Evolutionary conservation across 176 grass and related monocot genomes (phyloP), one percentile per base, ranked within the genome.

Genomic region (Eleusine coracana): DNA sequence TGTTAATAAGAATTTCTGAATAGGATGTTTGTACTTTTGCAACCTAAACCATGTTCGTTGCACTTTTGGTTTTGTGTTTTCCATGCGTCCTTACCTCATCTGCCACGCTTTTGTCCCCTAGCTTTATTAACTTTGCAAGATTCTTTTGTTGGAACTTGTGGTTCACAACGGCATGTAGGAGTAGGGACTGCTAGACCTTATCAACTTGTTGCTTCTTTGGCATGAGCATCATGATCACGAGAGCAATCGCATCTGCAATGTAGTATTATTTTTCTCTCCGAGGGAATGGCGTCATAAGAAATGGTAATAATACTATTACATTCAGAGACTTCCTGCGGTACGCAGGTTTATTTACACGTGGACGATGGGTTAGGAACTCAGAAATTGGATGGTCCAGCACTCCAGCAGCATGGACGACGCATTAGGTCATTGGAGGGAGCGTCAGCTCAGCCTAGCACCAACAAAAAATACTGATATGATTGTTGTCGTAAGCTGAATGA

Each of bases 141-240:
- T 90, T 87, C 88, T 64, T 64, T 63, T 70, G 62, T 90, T 83
- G 88, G 88, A 79, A 90, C 84, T 90, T 79, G 88, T 66, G 40
- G 68, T 83, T 90, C 52, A 83, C 69, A 80, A 80, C 51, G 45
- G 71, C 37, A 69, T 55, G 70, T 75, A 37, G 68, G 76, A 68
- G 62, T 75, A 63, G 76, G 76, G 82, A 50, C 74, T 45, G 77
- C 73, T 67, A 64, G 56, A 71, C 46, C 78, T 66, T 77, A 86
- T 72, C 78, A 23, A 5, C 46, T 63, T 11, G 70, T 9, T 54
- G 66, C 65, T n/a, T 21, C 64, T 28, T 68, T 44, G 46, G n/a
- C n/a, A 51, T 51, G 20, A 52, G 48, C 34, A 82, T 46, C 67
- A 44, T 82, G 67, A 82, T 46, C 67, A 59, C 71, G 67, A 82